Conservation (phyloP, 257 asterid species). For the Solanum sparsipilum region DNA sequence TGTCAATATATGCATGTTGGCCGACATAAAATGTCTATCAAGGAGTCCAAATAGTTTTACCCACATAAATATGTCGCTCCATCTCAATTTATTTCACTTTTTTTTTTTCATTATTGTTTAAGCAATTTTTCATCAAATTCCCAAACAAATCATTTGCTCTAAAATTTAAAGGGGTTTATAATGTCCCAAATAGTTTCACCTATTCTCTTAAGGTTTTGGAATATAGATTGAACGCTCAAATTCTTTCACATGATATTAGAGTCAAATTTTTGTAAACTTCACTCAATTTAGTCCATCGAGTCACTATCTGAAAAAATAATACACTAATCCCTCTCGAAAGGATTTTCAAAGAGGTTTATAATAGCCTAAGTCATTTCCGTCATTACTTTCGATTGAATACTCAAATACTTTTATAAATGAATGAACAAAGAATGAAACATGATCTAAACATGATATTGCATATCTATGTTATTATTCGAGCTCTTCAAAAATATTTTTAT, state of each 20-base stretch:
- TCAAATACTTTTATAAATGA: not conserved
- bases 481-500: not conserved
- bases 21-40: not conserved
- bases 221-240: not conserved
- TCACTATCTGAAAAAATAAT: not conserved
- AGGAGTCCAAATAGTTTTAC: not conserved
- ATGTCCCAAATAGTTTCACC: not conserved
- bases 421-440: not conserved
- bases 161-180: not conserved
- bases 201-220: not conserved
- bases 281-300: not conserved
- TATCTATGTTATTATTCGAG: not conserved
- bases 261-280: not conserved
- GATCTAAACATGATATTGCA: not conserved
- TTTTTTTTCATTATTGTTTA: not conserved
- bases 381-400: not conserved
- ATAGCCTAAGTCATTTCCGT: not conserved
- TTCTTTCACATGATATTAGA: not conserved
- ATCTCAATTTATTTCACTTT: not conserved
- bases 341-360: not conserved
- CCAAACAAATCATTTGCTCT: not conserved
- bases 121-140: not conserved
- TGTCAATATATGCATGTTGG: not conserved
- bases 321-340: not conserved
- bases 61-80: not conserved